Conservation (phyloP, 305 asterid species). For the Fraxinus sp. region DNA sequence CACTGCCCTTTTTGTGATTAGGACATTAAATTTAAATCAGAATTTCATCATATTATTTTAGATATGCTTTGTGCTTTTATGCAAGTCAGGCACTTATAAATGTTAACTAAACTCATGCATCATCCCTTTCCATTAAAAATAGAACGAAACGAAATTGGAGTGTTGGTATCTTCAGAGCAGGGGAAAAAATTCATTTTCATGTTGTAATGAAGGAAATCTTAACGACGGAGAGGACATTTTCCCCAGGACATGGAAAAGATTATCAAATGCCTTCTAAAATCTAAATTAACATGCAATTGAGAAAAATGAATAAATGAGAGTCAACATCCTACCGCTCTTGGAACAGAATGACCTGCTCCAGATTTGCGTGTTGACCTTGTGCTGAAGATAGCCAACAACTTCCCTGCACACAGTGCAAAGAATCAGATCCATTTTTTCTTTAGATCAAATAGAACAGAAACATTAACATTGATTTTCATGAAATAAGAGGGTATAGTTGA, state of each 20-base stretch:
- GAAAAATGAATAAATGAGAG: slow-evolving; percentile 3
- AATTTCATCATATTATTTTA: not conserved
- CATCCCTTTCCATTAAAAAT: slow-evolving; percentile 6
- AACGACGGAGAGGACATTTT: not conserved
- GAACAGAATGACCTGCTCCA: slow-evolving; percentile 59
- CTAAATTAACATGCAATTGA: slow-evolving; percentile 10
- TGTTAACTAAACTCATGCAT: not conserved
- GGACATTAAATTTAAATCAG: not conserved
- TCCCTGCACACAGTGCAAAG: slow-evolving; percentile 45
- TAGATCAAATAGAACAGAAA: not conserved
- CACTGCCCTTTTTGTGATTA: not conserved
- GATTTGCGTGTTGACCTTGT: slow-evolving; percentile 32
- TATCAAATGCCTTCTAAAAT: not conserved
- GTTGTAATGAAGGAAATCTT: not conserved
- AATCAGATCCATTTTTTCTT: slow-evolving; percentile 22
- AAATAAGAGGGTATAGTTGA: not conserved
- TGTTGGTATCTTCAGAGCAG: not conserved
- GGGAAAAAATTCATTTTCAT: too few relatives aligned
- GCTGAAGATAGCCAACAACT: slow-evolving; percentile 34
- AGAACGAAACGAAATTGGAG: not conserved
- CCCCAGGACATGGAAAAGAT: not conserved
- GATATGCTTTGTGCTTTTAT: not conserved
- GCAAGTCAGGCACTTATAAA: not conserved
- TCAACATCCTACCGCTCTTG: slow-evolving; percentile 48
- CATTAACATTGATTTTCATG: not conserved